Evolutionary conservation across 192 early-diverging fungal genomes (phyloP).

Genomic region (Chytriomyces sp.): DNA sequence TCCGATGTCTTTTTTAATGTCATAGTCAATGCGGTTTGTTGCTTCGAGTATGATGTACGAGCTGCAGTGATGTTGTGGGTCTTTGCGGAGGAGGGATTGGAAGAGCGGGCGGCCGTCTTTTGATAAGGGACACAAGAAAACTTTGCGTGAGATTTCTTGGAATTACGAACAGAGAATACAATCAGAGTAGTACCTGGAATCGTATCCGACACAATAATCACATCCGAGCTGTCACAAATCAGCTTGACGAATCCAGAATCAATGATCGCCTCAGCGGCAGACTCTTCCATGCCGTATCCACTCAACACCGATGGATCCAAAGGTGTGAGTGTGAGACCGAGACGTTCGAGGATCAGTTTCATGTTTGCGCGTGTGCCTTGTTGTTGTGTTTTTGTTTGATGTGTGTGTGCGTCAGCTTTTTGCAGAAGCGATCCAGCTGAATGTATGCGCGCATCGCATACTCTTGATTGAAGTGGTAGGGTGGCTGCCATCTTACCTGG

Average conservation of each 20-base stretch:
- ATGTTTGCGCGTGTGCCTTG: constrained; percentile 5
- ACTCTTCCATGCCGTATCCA: neutral
- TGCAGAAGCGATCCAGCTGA: no score
- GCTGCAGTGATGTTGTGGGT: neutral
- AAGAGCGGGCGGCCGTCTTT: constrained; percentile 27
- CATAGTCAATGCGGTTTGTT: constrained; percentile 21
- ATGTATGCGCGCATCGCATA: no score
- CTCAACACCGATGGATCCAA: neutral
- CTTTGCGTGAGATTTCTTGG: no score
- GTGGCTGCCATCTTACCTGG: neutral
- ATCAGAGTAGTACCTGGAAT: neutral
- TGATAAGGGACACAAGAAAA: no score
- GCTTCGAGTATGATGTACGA: constrained; percentile 18
- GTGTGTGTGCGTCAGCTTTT: neutral
- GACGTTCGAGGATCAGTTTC: neutral
- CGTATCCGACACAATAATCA: constrained; percentile 8
- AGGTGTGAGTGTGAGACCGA: neutral
- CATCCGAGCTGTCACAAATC: constrained; percentile 4
- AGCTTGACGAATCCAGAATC: constrained; percentile 1
- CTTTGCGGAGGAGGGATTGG: constrained; percentile 23
- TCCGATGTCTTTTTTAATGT: neutral
- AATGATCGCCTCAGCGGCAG: neutral
- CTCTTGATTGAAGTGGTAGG: no score
- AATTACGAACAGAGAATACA: no score
- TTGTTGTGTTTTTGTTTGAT: neutral